Evolutionary conservation across 129 eudicot species (phyloP), one percentile per base, ranked within the genome.

Genomic region (Pulicaria dysenterica): DNA sequence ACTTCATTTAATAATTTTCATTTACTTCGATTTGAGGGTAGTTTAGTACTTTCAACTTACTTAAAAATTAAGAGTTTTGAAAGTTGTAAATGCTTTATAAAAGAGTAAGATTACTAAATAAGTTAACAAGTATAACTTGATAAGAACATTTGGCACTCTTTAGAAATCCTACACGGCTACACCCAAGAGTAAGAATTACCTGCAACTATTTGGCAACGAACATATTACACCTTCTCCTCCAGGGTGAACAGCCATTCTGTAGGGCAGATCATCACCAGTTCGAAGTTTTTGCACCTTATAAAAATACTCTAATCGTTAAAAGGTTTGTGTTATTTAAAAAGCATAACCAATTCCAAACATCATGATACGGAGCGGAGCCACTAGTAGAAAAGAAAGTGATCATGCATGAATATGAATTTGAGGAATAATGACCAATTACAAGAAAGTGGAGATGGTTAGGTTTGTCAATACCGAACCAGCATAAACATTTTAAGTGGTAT

Each of bases 201-300:
- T 79, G 89, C 96, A 92, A 70, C 87, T 79, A 17, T 82, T 73
- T 13, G 95, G 87, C 64, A 92, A 69, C 50, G 98, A 81, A 73
- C 98, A 87, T 39, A 92, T 82, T 55, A 89, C 55, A 58, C 96
- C 98, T 19, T 87, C 96, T 75, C 96, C 98, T 31, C 84, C 83
- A 43, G 98, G 98, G 80, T 92, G 98, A 50, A 89, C 98, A 34
- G 98, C 85, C 83, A 92, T 87, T 80, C 98, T 83, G 77, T 92
- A 92, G 6, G 98, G 92, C 72, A 92, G 61, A 72, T 89, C 92
- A 71, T 63, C 77, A 45, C 85, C 92, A n/a, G 92, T 87, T 67
- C 65, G 87, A 77, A 81, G 84, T 71, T 53, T 81, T 36, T 82
- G 79, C 76, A 89, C 90, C 98, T 92, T 47, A 53, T 17, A 40